These are phyloP conservation scores for Gastrolobium villosum DNA, from an alignment of 306 rosid genomes.

Conservation along the genomic window DNA sequence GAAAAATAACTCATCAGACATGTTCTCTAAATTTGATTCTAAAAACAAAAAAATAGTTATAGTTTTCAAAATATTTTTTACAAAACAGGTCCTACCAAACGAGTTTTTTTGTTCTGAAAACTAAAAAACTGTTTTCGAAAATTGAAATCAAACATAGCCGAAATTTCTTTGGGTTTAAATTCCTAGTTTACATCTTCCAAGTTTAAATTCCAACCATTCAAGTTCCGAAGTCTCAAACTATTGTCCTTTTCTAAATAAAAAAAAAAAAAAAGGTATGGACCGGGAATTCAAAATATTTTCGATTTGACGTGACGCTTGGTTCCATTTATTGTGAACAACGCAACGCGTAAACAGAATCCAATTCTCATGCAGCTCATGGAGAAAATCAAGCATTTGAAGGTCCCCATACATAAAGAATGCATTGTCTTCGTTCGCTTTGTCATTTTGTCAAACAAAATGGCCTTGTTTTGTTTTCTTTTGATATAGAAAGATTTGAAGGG, in stretches of 20 bases:
- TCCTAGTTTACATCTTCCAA: background rate
- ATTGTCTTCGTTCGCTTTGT: slow-evolving; percentile 19
- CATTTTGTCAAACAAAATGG: slow-evolving; percentile 35
- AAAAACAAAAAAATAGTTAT: too few relatives aligned
- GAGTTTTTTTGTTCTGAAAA: too few relatives aligned
- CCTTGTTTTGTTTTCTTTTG: background rate
- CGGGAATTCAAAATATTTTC: slow-evolving; percentile 31
- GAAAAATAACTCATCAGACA: too few relatives aligned
- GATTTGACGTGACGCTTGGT: slow-evolving; percentile 21
- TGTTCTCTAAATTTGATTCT: too few relatives aligned
- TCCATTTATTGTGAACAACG: slow-evolving; percentile 50
- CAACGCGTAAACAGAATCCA: slow-evolving; percentile 47
- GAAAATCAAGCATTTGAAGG: slow-evolving; percentile 37
- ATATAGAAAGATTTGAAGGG: background rate
- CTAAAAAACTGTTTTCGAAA: too few relatives aligned
- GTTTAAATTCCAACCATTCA: slow-evolving; percentile 46
- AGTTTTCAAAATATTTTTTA: too few relatives aligned
- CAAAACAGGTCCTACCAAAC: too few relatives aligned
- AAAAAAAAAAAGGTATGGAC: background rate
- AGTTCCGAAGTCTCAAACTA: slow-evolving; percentile 42
- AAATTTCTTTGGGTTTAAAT: background rate
- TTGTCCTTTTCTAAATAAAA: background rate
- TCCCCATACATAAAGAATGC: slow-evolving; percentile 30
- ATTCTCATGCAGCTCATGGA: slow-evolving; percentile 23
- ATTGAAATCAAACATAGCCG: too few relatives aligned